phyloP scores from a whole-genome alignment of 2,329 filamentous ascomycete species.

The Colletotrichum sansevieriae region DNA sequence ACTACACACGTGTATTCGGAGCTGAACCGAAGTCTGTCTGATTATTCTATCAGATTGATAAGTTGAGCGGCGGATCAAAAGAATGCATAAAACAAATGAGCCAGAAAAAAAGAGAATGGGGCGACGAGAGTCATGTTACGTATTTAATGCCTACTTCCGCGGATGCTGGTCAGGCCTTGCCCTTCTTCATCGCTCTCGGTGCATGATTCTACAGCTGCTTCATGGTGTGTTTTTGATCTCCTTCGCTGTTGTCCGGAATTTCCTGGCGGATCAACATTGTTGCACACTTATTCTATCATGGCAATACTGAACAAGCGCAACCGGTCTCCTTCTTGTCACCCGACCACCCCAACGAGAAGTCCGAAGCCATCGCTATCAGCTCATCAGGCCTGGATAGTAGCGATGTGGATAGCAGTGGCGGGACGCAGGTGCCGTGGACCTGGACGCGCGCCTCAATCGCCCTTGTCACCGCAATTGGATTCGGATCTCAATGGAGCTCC shows the following conservation, averaged over 20 bases:
- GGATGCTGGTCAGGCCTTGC: too few relatives aligned
- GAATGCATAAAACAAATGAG: too few relatives aligned
- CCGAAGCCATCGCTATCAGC: neutral
- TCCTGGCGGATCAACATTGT: too few relatives aligned
- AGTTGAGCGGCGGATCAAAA: neutral
- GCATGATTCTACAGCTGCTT: too few relatives aligned
- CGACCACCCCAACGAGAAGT: neutral
- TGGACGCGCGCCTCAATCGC: constrained; percentile 55
- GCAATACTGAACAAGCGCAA: neutral
- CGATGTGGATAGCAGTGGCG: neutral
- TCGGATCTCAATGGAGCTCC: constrained; percentile 70
- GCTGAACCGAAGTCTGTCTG: neutral
- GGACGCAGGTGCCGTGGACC: constrained; percentile 20
- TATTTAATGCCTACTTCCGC: too few relatives aligned
- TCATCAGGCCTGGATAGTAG: neutral
- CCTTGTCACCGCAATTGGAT: constrained; percentile 67
- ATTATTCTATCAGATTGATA: constrained; percentile 13
- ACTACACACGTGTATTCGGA: neutral
- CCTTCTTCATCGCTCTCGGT: too few relatives aligned
- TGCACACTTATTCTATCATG: too few relatives aligned
- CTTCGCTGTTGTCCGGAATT: too few relatives aligned
- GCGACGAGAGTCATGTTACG: too few relatives aligned
- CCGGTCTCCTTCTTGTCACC: neutral
- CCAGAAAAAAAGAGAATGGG: too few relatives aligned
- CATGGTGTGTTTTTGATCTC: too few relatives aligned